Evolutionary conservation across 2,329 filamentous ascomycete genomes (phyloP).

Genomic region (Aspergillus vadensis): DNA sequence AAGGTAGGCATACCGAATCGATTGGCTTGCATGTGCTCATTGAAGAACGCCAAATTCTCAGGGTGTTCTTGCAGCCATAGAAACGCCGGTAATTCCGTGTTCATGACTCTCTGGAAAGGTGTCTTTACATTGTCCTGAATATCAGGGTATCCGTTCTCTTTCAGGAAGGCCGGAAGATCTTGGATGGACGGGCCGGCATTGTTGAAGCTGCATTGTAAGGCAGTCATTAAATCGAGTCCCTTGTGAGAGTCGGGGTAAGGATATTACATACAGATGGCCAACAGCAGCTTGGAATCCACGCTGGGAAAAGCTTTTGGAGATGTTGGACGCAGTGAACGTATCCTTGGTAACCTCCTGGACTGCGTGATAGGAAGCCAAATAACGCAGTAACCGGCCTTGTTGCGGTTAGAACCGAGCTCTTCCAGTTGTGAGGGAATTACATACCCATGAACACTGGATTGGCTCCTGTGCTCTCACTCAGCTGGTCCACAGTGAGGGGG

Average conservation of each 20-base stretch:
- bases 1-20: neutral
- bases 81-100: constrained; percentile 4
- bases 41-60: neutral
- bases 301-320: constrained; percentile 18
- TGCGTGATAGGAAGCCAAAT: constrained; percentile 24
- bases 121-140: neutral
- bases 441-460: too few relatives aligned
- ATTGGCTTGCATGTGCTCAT: constrained; percentile 1
- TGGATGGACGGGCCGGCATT: constrained; percentile 12
- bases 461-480: constrained; percentile 1
- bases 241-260: too few relatives aligned
- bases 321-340: constrained; percentile 17
- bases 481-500: neutral
- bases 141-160: neutral
- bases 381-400: constrained; percentile 28
- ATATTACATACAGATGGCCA: neutral
- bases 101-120: constrained; percentile 9
- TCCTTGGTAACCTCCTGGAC: constrained; percentile 19
- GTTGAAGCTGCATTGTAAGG: constrained; percentile 17
- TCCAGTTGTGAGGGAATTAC: too few relatives aligned
- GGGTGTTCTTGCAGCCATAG: constrained; percentile 4
- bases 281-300: neutral
- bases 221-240: neutral
- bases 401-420: too few relatives aligned
- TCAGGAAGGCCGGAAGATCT: neutral